Conservation (phyloP, 208 protist genomes). For the Phytomonas francai region DNA sequence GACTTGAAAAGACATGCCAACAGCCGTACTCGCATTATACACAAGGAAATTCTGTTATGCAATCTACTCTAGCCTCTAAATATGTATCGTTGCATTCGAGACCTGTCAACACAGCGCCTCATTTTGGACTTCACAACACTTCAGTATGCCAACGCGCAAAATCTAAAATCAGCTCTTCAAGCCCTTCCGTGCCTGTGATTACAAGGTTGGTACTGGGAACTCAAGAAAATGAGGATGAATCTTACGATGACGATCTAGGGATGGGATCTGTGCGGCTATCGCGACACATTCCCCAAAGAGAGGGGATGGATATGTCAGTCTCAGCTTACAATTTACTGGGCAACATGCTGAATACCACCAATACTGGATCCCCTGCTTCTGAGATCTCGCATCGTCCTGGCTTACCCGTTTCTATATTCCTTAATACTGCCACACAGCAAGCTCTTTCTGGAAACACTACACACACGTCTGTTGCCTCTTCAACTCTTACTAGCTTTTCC, state of each 20-base stretch:
- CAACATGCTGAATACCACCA: neutral
- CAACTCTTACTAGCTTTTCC: slow-evolving; percentile 42
- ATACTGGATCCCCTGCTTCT: neutral
- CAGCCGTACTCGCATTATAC: neutral
- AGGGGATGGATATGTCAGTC: slow-evolving; percentile 74
- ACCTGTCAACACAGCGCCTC: neutral
- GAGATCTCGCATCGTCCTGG: neutral
- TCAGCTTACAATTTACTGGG: slow-evolving; percentile 60
- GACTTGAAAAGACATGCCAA: neutral
- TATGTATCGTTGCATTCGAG: neutral
- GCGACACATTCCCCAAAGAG: slow-evolving; percentile 76
- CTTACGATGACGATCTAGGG: neutral
- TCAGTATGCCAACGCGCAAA: neutral
- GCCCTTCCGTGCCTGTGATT: neutral
- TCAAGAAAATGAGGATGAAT: neutral
- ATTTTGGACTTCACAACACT: neutral
- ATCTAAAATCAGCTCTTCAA: neutral
- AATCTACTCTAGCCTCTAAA: neutral
- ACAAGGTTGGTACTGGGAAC: neutral
- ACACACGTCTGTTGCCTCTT: slow-evolving; percentile 24
- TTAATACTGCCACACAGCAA: slow-evolving; percentile 1
- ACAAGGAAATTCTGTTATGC: neutral
- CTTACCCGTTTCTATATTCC: neutral
- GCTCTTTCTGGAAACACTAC: neutral
- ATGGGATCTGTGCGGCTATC: slow-evolving; percentile 42